Base-by-base conservation (phyloP, 768 basidiomycete genomes). In the Psilocybe subaeruginosa region DNA sequence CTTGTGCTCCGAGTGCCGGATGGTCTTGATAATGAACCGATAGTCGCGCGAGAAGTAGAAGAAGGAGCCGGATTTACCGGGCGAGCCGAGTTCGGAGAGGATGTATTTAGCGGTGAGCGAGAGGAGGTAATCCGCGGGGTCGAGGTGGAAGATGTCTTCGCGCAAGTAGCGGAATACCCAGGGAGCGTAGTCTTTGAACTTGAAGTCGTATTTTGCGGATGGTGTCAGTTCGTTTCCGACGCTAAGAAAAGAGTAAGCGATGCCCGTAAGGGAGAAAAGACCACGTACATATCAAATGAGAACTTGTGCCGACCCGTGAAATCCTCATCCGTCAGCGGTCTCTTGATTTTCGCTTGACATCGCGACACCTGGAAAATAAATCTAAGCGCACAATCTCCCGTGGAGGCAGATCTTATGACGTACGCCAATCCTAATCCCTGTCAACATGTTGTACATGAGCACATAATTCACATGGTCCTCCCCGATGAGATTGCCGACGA, bases 391-490 rank as follows among this genome's bases (percentile, higher is more conserved):
- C 23, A 62, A 37, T 55, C 46, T 35, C 12, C 41, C 4, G 46
- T 27, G 48, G 62, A 37, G 19, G 37, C 35, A 19, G 59, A 64
- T 19, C 16, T 9, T 48, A 58, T 56, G 11, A 81, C 91, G 71
- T 68, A 94, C 96, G 30, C 90, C 96, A 67, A 95, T 95, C 45
- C 97, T 86, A 63, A 99, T 99, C 4, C 97, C 97, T 3, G 97
- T 99, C 69, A 99, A 82, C 97, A 99, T 99, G 79, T 99, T 99
- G 79, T 99, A 99, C 97, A 99, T 99, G 70, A 99, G 78, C 60
- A 99, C 93, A 68, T 98, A 99, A 79, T 99, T 99, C 74, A 91
- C 96, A 76, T 99, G 97, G 69, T 88, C 97, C 73, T 98, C 96
- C n/a, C 95, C 93, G 65, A 99, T 97, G 66, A 99, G 77, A 73